Percentiles rank a stretch among this genome's conserved stretches.
phyloP scores from a whole-genome alignment of 208 protist species.

The Porcisia hertigi region DNA sequence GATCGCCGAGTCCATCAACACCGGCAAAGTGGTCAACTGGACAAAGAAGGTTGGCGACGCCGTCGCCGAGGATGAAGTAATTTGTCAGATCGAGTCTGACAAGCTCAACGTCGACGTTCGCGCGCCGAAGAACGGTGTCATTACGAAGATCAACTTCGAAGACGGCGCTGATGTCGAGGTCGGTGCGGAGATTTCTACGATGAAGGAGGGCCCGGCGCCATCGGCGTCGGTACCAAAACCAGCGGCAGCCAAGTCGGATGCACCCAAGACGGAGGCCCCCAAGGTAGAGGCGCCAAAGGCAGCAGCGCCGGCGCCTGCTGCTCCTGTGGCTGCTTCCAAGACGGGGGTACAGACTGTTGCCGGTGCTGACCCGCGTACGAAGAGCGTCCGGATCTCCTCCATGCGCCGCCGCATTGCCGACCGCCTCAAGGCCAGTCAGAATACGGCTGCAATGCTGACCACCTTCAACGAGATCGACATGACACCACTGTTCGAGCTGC shows the following conservation, averaged over 20 bases:
- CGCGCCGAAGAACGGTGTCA: constrained; percentile 90
- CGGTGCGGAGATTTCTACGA: constrained; percentile 83
- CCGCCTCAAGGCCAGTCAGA: constrained; percentile 98
- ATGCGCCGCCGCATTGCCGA: constrained; percentile 97
- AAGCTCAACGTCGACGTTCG: constrained; percentile 97
- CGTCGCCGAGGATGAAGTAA: constrained; percentile 96
- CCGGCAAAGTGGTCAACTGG: constrained; percentile 96
- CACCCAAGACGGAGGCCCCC: constrained; percentile 38
- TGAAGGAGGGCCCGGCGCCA: constrained; percentile 77
- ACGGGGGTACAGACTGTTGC: constrained; percentile 25
- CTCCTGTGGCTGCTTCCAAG: constrained; percentile 33
- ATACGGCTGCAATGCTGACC: constrained; percentile 98
- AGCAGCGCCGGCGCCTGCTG: constrained; percentile 26
- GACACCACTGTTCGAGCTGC: constrained; percentile 94
- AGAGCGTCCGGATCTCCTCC: constrained; percentile 91
- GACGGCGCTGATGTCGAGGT: constrained; percentile 93
- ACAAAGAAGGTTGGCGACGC: constrained; percentile 95
- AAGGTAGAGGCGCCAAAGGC: constrained; percentile 7
- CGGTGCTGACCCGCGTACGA: constrained; percentile 77
- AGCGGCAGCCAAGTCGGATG: constrained; percentile 15
- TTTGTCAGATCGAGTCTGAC: constrained; percentile 98
- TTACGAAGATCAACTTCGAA: constrained; percentile 90
- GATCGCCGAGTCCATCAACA: constrained; percentile 98
- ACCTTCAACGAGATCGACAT: constrained; percentile 99
- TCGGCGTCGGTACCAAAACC: constrained; percentile 16